Evolutionary conservation across 1,284 basidiomycete species (phyloP).

Genomic region (Ceratobasidium papillatum): DNA sequence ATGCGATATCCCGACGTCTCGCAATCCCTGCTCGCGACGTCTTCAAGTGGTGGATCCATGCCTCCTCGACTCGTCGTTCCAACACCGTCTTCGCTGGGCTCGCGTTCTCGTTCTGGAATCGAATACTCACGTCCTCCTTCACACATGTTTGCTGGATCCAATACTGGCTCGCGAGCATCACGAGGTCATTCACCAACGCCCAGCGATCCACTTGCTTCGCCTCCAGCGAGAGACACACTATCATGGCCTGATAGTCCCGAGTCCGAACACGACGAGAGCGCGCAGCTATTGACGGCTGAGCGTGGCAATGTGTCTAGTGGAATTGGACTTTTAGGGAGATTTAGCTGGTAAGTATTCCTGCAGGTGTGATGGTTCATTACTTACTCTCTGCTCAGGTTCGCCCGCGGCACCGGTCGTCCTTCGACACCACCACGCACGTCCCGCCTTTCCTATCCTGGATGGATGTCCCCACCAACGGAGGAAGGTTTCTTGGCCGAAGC

Average conservation of each 20-base stretch:
- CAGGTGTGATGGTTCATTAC: background rate
- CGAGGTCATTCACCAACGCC: slow-evolving; percentile 31
- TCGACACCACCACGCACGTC: slow-evolving; percentile 31
- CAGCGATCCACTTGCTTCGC: slow-evolving; percentile 4
- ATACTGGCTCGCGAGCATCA: slow-evolving; percentile 12
- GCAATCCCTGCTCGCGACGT: slow-evolving; percentile 32
- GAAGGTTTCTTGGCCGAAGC: slow-evolving; percentile 37
- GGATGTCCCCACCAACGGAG: slow-evolving; percentile 38
- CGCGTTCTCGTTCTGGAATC: slow-evolving; percentile 3
- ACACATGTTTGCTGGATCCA: slow-evolving; percentile 21
- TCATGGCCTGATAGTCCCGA: slow-evolving; percentile 36
- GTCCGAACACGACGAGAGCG: slow-evolving; percentile 37
- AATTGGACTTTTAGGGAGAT: slow-evolving; percentile 31
- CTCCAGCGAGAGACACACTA: slow-evolving; percentile 27
- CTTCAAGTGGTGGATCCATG: slow-evolving; percentile 31
- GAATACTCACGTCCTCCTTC: slow-evolving; percentile 11
- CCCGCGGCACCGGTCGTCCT: slow-evolving; percentile 4
- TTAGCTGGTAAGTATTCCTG: slow-evolving; percentile 20
- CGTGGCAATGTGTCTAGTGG: slow-evolving; percentile 28
- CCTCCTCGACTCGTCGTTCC: slow-evolving; percentile 34
- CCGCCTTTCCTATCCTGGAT: slow-evolving; percentile 27
- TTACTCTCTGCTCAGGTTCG: slow-evolving; percentile 11
- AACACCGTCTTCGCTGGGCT: slow-evolving; percentile 19
- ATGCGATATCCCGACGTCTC: slow-evolving; percentile 32
- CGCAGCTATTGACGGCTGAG: slow-evolving; percentile 36